Conservation (phyloP, 331 rosid genomes). For the Spiraea crenata region DNA sequence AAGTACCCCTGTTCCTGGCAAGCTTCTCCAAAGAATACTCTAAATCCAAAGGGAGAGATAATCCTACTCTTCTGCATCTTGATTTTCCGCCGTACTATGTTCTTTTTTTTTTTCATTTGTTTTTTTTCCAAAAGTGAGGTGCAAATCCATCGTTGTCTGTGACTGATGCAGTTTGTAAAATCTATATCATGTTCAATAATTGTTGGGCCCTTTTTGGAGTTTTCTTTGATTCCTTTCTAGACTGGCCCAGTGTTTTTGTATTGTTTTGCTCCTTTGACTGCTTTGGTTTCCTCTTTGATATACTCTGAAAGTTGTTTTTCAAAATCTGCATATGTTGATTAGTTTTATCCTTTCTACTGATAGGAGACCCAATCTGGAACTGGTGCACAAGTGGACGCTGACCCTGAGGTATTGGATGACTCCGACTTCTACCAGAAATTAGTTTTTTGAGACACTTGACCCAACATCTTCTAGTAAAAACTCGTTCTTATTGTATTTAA, state of each 20-base stretch:
- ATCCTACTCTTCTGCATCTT: not conserved
- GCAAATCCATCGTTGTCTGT: not conserved
- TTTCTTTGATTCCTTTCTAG: not conserved
- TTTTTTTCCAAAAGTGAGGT: not conserved
- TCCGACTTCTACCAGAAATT: constrained; percentile 78
- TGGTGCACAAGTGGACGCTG: constrained; percentile 39
- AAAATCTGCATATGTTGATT: not conserved
- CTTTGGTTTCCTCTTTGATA: not conserved
- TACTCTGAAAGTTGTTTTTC: not conserved
- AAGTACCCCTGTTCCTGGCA: too few species aligned
- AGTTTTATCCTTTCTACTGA: not conserved
- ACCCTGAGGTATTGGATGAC: constrained; percentile 80
- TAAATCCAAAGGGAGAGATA: constrained; percentile 35
- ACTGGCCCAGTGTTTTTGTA: not conserved
- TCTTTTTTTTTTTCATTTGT: too few species aligned
- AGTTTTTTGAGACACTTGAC: constrained; percentile 77
- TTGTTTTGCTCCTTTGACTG: not conserved
- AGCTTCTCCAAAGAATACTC: too few species aligned
- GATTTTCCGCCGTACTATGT: not conserved
- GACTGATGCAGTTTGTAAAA: not conserved
- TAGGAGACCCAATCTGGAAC: constrained; percentile 24
- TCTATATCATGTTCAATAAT: not conserved
- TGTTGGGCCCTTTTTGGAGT: too few species aligned
- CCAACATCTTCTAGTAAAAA: constrained; percentile 73
- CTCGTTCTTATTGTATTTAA: not conserved